Evolutionary conservation across 2,329 filamentous ascomycete genomes (phyloP), one percentile per base, ranked within the genome.

Genomic region (Colletotrichum tropicale): DNA sequence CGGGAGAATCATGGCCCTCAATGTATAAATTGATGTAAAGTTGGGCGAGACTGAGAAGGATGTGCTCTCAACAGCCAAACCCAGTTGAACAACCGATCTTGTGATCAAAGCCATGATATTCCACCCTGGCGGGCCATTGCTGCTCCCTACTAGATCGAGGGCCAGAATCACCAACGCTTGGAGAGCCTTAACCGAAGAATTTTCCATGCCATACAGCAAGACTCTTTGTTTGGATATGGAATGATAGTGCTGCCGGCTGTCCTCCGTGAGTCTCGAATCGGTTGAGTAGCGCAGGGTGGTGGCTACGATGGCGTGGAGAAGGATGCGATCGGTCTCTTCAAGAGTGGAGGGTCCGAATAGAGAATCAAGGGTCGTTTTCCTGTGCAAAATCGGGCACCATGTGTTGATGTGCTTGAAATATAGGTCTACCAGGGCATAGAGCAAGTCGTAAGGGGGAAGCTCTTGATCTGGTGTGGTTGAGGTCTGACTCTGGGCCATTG

Each of bases 101-200:
- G 95, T 96, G 77, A 98, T 98, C 66, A 98, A 86, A 8, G 96
- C 96, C 83, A 98, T 92, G 74, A 98, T 90, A 81, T 98, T 98
- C 96, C 96, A 98, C 4, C 95, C 96, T 0, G 96, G 95, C 3
- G 96, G 96, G 0, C 96, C 96, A 82, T 98, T 98, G 48, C 95
- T 96, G 79, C 91, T 94, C 10, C 96, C 96, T 36, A 95, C 93
- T 28, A 98, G 89, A 81, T 98, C 96, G 13, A 98, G 86, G 0
- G 96, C 95, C 7, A 98, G 87, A 66, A 98, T 97, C 2, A 98
- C 95, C 8, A 98, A 87, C 7, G 96, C 96, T 82, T 98, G 95
- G 7, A 98, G 87, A 2, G 95, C 93, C 83, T 96, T 96, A 74
- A 98, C 95, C 0, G 95, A 97, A 15, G 95, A 96, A 79, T 97